phyloP scores from a whole-genome alignment of 768 basidiomycete genomes.

The Hygrophorus russula region DNA sequence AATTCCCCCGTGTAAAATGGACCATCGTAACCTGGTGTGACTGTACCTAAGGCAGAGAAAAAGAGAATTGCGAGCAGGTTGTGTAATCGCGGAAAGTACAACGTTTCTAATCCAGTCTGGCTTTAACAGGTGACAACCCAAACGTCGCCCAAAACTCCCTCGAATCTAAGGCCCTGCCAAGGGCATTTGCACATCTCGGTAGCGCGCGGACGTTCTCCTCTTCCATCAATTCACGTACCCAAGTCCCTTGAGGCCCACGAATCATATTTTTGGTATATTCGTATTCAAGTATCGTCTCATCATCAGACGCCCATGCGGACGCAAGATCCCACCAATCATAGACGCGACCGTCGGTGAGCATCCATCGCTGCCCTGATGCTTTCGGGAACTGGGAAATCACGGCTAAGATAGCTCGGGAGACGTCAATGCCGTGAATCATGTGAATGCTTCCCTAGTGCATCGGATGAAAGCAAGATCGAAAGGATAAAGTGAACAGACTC shows the following conservation, averaged over 20 bases:
- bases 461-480: background rate
- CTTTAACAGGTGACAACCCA: slow-evolving; percentile 29
- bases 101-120: slow-evolving; percentile 20
- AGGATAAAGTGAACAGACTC: background rate
- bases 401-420: slow-evolving; percentile 50
- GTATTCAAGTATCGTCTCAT: slow-evolving; percentile 10
- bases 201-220: slow-evolving; percentile 37
- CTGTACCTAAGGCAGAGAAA: too few relatives aligned
- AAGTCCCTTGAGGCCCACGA: slow-evolving; percentile 29
- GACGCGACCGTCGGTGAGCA: slow-evolving; percentile 41
- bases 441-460: slow-evolving; percentile 40
- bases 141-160: slow-evolving; percentile 50
- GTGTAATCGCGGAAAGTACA: too few relatives aligned
- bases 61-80: too few relatives aligned
- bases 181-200: slow-evolving; percentile 34
- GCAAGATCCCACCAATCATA: slow-evolving; percentile 66
- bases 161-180: slow-evolving; percentile 48
- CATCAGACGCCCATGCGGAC: slow-evolving; percentile 35
- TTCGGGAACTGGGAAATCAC: slow-evolving; percentile 32
- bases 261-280: background rate
- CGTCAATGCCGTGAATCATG: slow-evolving; percentile 50
- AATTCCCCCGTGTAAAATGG: too few relatives aligned
- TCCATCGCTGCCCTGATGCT: slow-evolving; percentile 42
- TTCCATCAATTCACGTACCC: slow-evolving; percentile 50
- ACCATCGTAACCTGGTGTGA: too few relatives aligned